phyloP scores from a whole-genome alignment of 306 rosid species.

The Begonia loranthoides region DNA sequence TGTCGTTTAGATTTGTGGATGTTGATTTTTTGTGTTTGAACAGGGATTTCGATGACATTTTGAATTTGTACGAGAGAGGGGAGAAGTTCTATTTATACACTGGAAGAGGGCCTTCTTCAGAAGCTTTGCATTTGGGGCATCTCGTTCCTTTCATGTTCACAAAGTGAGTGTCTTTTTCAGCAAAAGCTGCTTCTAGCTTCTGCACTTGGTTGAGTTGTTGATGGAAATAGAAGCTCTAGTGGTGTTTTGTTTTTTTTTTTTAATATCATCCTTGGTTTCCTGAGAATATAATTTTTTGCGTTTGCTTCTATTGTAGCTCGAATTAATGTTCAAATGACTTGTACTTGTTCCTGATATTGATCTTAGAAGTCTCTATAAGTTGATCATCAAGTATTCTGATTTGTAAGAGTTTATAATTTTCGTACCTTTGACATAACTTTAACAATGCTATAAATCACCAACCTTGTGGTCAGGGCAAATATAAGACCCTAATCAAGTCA shows the following conservation, averaged over 20 bases:
- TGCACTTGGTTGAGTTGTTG: not conserved
- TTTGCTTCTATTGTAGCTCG: no score
- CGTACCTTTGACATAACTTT: no score
- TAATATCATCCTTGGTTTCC: not conserved
- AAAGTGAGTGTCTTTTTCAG: constrained; percentile 31
- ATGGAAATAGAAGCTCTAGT: not conserved
- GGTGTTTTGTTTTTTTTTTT: no score
- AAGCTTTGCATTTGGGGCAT: constrained; percentile 90
- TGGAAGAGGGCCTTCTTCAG: constrained; percentile 91
- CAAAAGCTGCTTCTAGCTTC: not conserved
- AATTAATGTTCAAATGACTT: no score
- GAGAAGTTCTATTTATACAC: constrained; percentile 83
- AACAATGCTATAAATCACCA: no score
- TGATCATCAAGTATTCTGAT: no score
- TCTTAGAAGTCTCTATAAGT: no score
- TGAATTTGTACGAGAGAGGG: constrained; percentile 63
- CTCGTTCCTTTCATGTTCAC: constrained; percentile 89
- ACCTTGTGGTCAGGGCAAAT: no score
- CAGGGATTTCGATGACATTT: constrained; percentile 64
- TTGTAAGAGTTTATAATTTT: no score
- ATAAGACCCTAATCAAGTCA: no score
- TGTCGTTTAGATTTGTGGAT: not conserved
- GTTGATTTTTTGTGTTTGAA: not conserved
- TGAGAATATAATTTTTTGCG: not conserved
- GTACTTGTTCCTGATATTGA: no score